A percentile compares a stretch with the other conserved stretches of the same genome.
phyloP scores from a whole-genome alignment of 768 basidiomycete species.

The Leccinum longicurvipes region DNA sequence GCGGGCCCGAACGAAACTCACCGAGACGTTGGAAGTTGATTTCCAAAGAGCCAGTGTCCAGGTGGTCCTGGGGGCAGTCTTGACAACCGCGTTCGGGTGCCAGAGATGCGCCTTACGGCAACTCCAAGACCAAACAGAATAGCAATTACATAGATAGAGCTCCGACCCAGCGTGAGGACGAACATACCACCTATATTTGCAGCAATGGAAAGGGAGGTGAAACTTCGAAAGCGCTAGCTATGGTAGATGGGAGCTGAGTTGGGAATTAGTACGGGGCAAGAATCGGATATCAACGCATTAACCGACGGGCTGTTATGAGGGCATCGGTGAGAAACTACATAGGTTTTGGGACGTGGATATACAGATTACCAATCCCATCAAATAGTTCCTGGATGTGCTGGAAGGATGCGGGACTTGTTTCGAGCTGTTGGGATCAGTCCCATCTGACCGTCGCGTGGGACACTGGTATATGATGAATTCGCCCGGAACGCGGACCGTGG shows the following conservation, averaged over 20 bases:
- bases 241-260: not conserved
- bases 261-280: not conserved
- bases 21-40: conserved; percentile 8
- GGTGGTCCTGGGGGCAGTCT: conserved; percentile 15
- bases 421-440: not conserved
- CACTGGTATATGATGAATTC: not conserved
- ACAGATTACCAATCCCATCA: not conserved
- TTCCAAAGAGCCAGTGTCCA: conserved; percentile 18
- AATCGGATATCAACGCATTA: not conserved
- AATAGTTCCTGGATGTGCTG: not conserved
- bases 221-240: not conserved
- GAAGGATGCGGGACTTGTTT: not conserved
- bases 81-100: conserved; percentile 1
- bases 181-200: not conserved
- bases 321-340: no score
- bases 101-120: not conserved
- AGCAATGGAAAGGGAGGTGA: not conserved
- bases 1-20: not conserved
- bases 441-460: not conserved
- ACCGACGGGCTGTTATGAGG: no score
- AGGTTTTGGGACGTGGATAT: no score
- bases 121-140: conserved; percentile 1
- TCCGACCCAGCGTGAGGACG: not conserved
- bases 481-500: not conserved
- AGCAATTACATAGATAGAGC: not conserved